Base-by-base conservation (phyloP, 108 stramenopile genomes). In the Schizochytrium sp. region DNA sequence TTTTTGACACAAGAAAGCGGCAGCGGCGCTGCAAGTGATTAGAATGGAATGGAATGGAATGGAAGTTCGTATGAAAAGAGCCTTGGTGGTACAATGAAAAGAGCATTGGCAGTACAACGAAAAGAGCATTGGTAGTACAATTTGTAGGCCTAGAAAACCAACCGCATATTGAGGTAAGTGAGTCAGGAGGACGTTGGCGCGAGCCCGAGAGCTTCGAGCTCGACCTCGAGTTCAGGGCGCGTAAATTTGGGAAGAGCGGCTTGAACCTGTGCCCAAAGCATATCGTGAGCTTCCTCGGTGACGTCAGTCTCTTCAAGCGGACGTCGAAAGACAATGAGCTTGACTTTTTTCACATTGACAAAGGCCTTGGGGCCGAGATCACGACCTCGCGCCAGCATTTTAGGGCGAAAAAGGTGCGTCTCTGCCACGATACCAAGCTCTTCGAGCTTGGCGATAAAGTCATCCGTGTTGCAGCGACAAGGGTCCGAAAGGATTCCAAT, bases 311-410 rank as follows among this genome's bases (percentile, higher is more conserved):
- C 63, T 69, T 69, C 41, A 12, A 23, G 10, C 14, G 55, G 55
- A 4, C 55, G 55, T 57, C 55, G 55, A 23, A 83, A 83, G 8
- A 83, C 76, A 34, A 83, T 47, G 25, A 83, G 76, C 28, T 83
- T 83, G 18, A 83, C 76, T 23, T 83, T 83, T 53, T 83, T 83
- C 76, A 83, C 76, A 53, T 83, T 53, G 45, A 83, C 76, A 83
- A 83, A 83, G 6, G 76, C 76, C 51, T 83, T 47, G 19, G 45
- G 76, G 0, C 48, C 76, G 48, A 83, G 76, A 23, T 83, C 51
- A 6, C 51, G 76, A 12, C 19, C 76, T 6, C 76, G 76, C 6
- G 76, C 45, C 14, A 83, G 45, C 76, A 83, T 8, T 12, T 0
- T 45, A 0, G 76, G 76, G 12, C 45, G 76, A 4, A 83, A 83